Percentiles rank a stretch among this genome's conserved stretches.
These are phyloP conservation scores for Coprinellus micaceus DNA, from an alignment of 768 basidiomycete species.

Conservation along the genomic window DNA sequence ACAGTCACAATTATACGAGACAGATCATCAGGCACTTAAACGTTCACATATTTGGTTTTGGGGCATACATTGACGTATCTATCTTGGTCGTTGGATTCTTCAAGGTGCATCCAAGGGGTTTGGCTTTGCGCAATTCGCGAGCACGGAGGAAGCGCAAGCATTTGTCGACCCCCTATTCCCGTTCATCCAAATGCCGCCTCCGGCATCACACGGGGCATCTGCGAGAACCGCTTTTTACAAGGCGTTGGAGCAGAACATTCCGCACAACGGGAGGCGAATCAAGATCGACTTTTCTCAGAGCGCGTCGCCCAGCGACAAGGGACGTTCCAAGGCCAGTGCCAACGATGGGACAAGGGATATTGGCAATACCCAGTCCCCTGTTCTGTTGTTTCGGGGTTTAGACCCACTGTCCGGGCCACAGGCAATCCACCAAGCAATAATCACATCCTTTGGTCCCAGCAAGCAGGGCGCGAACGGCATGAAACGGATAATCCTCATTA, in stretches of 20 bases:
- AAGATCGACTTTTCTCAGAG: constrained; percentile 96
- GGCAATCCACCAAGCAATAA: constrained; percentile 82
- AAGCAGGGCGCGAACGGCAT: constrained; percentile 83
- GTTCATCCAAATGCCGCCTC: constrained; percentile 88
- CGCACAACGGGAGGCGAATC: constrained; percentile 79
- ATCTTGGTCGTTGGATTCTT: constrained; percentile 59
- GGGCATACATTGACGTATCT: constrained; percentile 72
- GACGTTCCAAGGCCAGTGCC: constrained; percentile 55
- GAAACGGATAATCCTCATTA: constrained; percentile 82
- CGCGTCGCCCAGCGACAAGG: constrained; percentile 66
- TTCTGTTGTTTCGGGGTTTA: constrained; percentile 86
- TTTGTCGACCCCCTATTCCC: constrained; percentile 92
- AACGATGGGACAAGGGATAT: constrained; percentile 98
- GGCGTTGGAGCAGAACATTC: constrained; percentile 64
- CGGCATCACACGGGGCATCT: constrained; percentile 82
- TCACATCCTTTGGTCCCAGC: constrained; percentile 71
- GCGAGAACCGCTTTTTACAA: constrained; percentile 70
- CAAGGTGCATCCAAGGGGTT: constrained; percentile 93
- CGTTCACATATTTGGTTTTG: constrained; percentile 63
- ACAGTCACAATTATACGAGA: constrained; percentile 95
- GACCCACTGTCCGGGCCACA: constrained; percentile 86
- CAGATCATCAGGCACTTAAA: constrained; percentile 92
- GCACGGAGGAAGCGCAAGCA: constrained; percentile 79
- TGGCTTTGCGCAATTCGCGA: constrained; percentile 93
- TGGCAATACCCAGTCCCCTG: constrained; percentile 76